A percentile compares a stretch with the other conserved stretches of the same genome.
Evolutionary conservation across 2,329 filamentous ascomycete species (phyloP).

Genomic region (Endothia cerciana): DNA sequence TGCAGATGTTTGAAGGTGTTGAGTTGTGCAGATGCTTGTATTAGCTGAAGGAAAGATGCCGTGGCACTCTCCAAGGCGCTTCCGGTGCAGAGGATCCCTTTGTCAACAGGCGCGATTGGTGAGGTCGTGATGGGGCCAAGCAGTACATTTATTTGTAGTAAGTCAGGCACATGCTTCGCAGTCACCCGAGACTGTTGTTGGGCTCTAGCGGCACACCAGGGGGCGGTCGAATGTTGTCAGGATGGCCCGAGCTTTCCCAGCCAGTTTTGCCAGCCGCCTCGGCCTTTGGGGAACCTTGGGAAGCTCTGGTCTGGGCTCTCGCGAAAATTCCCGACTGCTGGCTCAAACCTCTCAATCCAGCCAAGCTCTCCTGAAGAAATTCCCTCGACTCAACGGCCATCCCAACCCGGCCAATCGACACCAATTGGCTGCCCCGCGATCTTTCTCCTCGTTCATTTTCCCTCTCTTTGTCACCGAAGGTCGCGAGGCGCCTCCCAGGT

Average conservation of each 20-base stretch:
- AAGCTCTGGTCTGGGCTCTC: slow-evolving; percentile 25
- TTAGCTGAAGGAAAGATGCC: neutral
- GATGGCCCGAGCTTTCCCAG: slow-evolving; percentile 10
- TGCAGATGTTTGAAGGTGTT: neutral
- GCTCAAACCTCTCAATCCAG: slow-evolving; percentile 35
- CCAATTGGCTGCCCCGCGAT: slow-evolving; percentile 31
- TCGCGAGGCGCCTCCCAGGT: slow-evolving; percentile 48
- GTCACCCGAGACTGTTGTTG: neutral
- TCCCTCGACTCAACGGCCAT: slow-evolving; percentile 27
- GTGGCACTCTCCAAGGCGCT: neutral
- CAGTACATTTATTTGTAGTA: neutral
- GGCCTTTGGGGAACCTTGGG: slow-evolving; percentile 22
- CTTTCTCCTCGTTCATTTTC: slow-evolving; percentile 39
- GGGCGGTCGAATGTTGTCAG: neutral
- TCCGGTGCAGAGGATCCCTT: neutral
- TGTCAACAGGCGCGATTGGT: slow-evolving; percentile 8
- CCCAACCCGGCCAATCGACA: slow-evolving; percentile 30
- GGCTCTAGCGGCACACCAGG: slow-evolving; percentile 4
- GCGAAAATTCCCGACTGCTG: slow-evolving; percentile 45
- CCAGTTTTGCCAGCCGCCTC: slow-evolving; percentile 16
- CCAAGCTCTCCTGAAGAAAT: slow-evolving; percentile 25
- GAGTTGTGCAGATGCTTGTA: neutral
- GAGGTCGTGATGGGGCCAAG: slow-evolving; percentile 2
- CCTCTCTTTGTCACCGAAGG: slow-evolving; percentile 41
- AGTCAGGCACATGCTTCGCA: neutral